Base-by-base conservation (phyloP, 352 stramenopile genomes). In the Halophytophthora batemanensis region DNA sequence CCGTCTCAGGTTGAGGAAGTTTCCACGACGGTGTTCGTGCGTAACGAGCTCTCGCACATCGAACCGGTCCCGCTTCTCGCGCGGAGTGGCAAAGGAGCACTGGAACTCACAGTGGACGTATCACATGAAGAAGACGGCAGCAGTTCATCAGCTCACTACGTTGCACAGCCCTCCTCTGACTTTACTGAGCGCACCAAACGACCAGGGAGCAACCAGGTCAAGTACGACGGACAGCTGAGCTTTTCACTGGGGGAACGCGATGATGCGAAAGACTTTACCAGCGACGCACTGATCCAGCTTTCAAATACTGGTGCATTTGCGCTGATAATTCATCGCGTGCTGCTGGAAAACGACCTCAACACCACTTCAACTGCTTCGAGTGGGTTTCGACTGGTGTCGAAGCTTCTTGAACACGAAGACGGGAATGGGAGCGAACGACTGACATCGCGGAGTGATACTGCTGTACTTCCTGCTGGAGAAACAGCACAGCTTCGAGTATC, bases 21-120 rank as follows among this genome's bases (percentile, higher is more conserved):
- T 12, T 37, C 53, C 15, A 60, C 59, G 0, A 60, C 25, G 22
- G 33, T 87, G 3, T 89, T 70, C 50, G 62, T 89, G 11, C 78
- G 78, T 22, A 87, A 84, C 40, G 56, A 76, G 35, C 64, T 89
- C n/a, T 80, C 78, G 2, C 78, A 89, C 45, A 74, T 89, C 21
- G 78, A 89, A 43, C 50, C 64, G 12, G 37, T 87, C 6, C 19
- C 28, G 2, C 37, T 89, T 17, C 15, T 56, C 22, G 78, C 71
- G 6, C 49, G 39, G 2, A 85, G 73, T 54, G 78, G 71, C 1
- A 60, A 69, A 53, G 77, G 74, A 3, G 51, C 47, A 2, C 41
- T 87, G 8, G 41, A 40, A 1, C 8, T 85, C 5, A 29, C 28
- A 23, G 34, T 67, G 37, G 37, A 61, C 18, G 8, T 23, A 22